Percentiles rank a stretch among this genome's conserved stretches.
phyloP scores from a whole-genome alignment of 495 filamentous ascomycete species.

The Ramalina intermedia region DNA sequence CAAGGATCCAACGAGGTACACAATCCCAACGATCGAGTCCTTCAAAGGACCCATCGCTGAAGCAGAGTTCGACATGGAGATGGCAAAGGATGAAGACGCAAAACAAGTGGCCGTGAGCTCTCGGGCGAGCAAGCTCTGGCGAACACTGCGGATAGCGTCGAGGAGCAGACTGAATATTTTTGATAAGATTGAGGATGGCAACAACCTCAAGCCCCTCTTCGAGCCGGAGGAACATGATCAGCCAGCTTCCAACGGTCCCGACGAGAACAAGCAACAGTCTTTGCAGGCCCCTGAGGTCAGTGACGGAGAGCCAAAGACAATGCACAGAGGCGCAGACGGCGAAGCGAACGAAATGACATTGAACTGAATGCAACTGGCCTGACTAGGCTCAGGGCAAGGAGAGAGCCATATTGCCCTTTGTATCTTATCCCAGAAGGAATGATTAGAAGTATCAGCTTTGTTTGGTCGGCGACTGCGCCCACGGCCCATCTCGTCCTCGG shows the following conservation, averaged over 20 bases:
- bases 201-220: conserved; percentile 45
- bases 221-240: conserved; percentile 23
- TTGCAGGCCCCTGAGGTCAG: too few species aligned
- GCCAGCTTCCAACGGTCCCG: conserved; percentile 15
- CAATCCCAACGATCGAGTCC: conserved; percentile 38
- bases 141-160: conserved; percentile 63
- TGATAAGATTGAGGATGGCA: conserved; percentile 72
- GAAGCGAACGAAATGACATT: too few species aligned
- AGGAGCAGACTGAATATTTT: conserved; percentile 58
- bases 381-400: too few species aligned
- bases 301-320: too few species aligned
- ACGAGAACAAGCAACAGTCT: not conserved
- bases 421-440: too few species aligned
- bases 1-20: conserved; percentile 39
- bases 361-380: too few species aligned
- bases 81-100: conserved; percentile 55
- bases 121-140: conserved; percentile 80
- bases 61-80: conserved; percentile 71
- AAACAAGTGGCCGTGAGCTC: conserved; percentile 48
- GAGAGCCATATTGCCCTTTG: too few species aligned
- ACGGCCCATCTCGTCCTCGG: too few species aligned
- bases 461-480: too few species aligned
- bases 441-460: too few species aligned
- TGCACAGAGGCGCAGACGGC: too few species aligned
- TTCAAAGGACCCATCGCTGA: conserved; percentile 48